Percentiles rank a stretch among this genome's conserved stretches.
Evolutionary conservation across 805 yeast genomes (phyloP).

Genomic region (Metschnikowia aberdeeniae): DNA sequence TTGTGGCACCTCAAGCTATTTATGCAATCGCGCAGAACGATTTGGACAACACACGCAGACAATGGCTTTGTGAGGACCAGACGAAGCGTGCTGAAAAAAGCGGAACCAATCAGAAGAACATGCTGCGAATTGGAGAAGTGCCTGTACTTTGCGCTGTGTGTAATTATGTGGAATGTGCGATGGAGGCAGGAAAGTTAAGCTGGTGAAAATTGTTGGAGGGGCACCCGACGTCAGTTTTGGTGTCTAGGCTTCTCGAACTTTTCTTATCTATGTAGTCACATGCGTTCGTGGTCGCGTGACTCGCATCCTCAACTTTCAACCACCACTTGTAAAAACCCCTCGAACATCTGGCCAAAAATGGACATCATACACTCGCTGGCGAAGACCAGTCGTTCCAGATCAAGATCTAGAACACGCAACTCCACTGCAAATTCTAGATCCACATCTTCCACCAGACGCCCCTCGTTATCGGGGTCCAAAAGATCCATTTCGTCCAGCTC

Average conservation of each 20-base stretch:
- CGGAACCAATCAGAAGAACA: no score
- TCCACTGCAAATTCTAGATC: constrained; percentile 33
- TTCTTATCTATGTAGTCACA: no score
- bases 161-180: no score
- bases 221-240: no score
- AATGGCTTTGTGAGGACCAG: no score
- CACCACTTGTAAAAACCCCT: background rate
- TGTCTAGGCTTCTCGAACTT: no score
- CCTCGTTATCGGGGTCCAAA: constrained; percentile 26
- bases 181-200: no score
- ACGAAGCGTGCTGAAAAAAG: no score
- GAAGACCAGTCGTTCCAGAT: constrained; percentile 33
- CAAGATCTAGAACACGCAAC: constrained; percentile 32
- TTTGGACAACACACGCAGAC: no score
- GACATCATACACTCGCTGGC: constrained; percentile 17
- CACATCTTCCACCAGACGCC: constrained; percentile 31
- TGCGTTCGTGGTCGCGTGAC: constrained; percentile 5
- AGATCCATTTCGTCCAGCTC: constrained; percentile 36
- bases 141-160: no score
- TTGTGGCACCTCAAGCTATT: background rate
- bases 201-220: no score
- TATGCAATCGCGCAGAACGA: background rate
- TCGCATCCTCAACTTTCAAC: background rate
- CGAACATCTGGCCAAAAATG: constrained; percentile 1
- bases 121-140: no score